Evolutionary conservation across 345 rosid species (phyloP), one percentile per base, ranked within the genome.

Genomic region (Gossypioides kirkii): DNA sequence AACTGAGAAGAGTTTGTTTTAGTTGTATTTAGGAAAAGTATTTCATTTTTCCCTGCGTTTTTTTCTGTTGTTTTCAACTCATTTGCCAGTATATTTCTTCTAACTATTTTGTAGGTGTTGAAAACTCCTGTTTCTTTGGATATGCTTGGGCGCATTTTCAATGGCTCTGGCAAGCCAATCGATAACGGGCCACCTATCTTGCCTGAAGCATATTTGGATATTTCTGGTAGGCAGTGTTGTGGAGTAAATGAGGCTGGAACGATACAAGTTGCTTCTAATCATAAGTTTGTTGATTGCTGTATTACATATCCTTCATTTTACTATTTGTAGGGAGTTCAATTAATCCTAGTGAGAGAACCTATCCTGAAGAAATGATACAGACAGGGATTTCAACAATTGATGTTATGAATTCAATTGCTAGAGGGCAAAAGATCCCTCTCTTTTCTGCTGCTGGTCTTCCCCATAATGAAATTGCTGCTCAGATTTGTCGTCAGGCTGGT

Each of bases 401-500:
- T 88, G 97, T 92, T 63, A 92, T 94, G 98, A 92, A 94, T 73
- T 94, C 98, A 65, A 92, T 92, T 74, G 98, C 98, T 69, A 89
- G 99, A 83, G 98, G 98, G 80, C 98, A 94, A 76, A 94, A 94
- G 79, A 94, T 94, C 72, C 99, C 99, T 69, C 91, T 94, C 43
- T 94, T 94, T 80, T 94, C 98, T 75, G 99, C 98, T 83, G 98
- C 98, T 73, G 97, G 99, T 89, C 98, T 94, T 52, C 99, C 97
- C 22, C 99, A 94, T 80, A 94, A 94, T 74, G 98, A 94, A 85
- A 94, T 94, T 14, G 98, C 98, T 78, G 98, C 98, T 81, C 98
- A 94, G 80, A 94, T 94, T 69, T 94, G 99, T 84, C 99, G 99
- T 43, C 98, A 94, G 77, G 99, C 98, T 74, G 99, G 99, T 82